Base-by-base conservation (phyloP, 495 filamentous ascomycete species). In the Trichoderma parareesei region DNA sequence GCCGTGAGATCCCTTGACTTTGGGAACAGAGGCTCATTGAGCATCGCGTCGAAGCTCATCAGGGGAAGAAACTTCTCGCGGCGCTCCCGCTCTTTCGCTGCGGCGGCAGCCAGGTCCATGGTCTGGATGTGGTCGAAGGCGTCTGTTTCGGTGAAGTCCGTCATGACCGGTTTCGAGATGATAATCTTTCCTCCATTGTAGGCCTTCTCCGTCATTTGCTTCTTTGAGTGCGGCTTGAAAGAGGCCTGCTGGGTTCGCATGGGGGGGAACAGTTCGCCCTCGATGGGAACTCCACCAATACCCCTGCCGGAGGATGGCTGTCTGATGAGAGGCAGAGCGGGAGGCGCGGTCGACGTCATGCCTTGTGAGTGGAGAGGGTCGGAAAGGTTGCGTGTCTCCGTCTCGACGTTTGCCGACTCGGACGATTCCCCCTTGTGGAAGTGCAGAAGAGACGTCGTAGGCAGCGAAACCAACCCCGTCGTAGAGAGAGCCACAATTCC, bases 111-210 rank as follows among this genome's bases (percentile, higher is more conserved):
- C 48, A 85, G 66, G 60, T 79, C 80, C 53, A 83, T 73, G 14
- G 79, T 79, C 16, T 74, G 66, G 65, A 81, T 80, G 67, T 75
- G 75, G 68, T 73, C 73, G 60, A 83, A 66, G 11, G 16, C 37
- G 53, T 10, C 13, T 77, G 71, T 62, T 79, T 76, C 38, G 64
- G 62, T 66, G 41, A 72, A 72, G 48, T 72, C 69, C 65, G 77
- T 70, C 44, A 81, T 64, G 61, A 85, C 72, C 35, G 82, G 82
- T n/a, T 76, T 73, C 33, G 81, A 79, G 60, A 85, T 85, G 11
- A 71, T 67, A 7, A 81, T 63, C 57, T 74, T 82, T 46, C 72
- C 73, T 35, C 65, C 44, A 57, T 69, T 70, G 53, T 13, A 57
- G 18, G 53, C 53, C 33, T 35, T 57, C 13, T 57, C 53, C 53